A percentile compares a stretch with the other conserved stretches of the same genome.
Evolutionary conservation across 164 flowering plant species (phyloP).

Genomic region (Brasenia schreberi): DNA sequence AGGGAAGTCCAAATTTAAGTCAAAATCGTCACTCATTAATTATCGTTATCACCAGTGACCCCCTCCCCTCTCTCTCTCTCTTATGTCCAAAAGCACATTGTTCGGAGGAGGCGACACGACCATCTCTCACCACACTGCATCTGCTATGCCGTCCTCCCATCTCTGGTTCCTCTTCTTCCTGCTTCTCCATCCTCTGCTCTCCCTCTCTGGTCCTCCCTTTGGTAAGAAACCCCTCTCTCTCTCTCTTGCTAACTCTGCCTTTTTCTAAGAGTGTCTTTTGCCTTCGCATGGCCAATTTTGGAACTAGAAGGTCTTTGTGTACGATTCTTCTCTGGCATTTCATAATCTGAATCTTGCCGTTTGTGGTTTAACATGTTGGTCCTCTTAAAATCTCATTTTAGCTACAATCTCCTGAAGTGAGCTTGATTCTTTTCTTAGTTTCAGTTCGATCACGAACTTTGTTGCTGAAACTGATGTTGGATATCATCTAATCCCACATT

Average conservation of each 20-base stretch:
- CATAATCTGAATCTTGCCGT: neutral
- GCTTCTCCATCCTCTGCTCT: constrained; percentile 9
- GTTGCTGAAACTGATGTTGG: neutral
- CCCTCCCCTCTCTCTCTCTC: too few relatives aligned
- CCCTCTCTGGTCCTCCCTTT: constrained; percentile 5
- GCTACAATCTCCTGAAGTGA: neutral
- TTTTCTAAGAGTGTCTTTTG: too few relatives aligned
- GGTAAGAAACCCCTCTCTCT: constrained; percentile 11
- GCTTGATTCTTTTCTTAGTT: neutral
- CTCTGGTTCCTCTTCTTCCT: constrained; percentile 17
- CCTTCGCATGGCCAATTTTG: too few relatives aligned
- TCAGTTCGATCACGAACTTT: neutral
- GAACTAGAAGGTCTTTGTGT: too few relatives aligned
- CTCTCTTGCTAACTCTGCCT: constrained; percentile 1
- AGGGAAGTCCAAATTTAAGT: too few relatives aligned
- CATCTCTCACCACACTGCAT: neutral
- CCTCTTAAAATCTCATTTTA: neutral
- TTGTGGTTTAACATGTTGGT: neutral
- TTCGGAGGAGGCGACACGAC: too few relatives aligned
- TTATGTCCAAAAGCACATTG: too few relatives aligned
- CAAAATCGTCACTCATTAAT: too few relatives aligned
- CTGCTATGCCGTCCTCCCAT: neutral
- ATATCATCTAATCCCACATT: neutral
- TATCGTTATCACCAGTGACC: too few relatives aligned
- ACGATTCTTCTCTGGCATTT: neutral